Evolutionary conservation across 108 stramenopile genomes (phyloP).

Genomic region (Fragilaria radians): DNA sequence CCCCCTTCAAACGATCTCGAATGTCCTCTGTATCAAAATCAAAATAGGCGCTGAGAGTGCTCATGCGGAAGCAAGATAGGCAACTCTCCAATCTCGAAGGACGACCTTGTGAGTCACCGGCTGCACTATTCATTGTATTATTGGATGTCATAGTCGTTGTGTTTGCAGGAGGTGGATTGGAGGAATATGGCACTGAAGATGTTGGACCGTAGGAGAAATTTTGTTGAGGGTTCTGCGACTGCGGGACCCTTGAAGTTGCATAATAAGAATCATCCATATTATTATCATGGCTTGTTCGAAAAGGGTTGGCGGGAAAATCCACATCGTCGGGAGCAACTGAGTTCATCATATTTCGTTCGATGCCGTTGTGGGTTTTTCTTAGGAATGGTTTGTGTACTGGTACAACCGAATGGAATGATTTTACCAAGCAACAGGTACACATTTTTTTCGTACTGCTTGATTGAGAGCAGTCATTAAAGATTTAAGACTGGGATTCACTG

Average conservation of each 20-base stretch:
- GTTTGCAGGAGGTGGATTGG: background rate
- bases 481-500: no score
- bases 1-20: slow-evolving; percentile 25
- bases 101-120: background rate
- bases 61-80: slow-evolving; percentile 22
- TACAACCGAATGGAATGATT: no score
- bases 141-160: slow-evolving; percentile 5
- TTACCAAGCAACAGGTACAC: no score
- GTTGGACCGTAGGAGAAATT: slow-evolving; percentile 7
- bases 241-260: slow-evolving; percentile 4
- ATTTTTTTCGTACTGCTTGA: no score
- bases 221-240: background rate
- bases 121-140: slow-evolving; percentile 12
- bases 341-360: slow-evolving; percentile 33
- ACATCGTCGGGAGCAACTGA: slow-evolving; percentile 14
- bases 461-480: no score
- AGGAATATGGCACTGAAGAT: slow-evolving; percentile 10
- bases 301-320: slow-evolving; percentile 31
- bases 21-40: slow-evolving; percentile 50
- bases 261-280: background rate
- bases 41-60: slow-evolving; percentile 41
- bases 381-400: no score
- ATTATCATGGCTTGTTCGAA: slow-evolving; percentile 10
- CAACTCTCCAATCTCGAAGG: slow-evolving; percentile 19
- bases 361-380: no score